Conservation (phyloP, 2,329 filamentous ascomycete genomes). For the Biscogniauxia sp. region DNA sequence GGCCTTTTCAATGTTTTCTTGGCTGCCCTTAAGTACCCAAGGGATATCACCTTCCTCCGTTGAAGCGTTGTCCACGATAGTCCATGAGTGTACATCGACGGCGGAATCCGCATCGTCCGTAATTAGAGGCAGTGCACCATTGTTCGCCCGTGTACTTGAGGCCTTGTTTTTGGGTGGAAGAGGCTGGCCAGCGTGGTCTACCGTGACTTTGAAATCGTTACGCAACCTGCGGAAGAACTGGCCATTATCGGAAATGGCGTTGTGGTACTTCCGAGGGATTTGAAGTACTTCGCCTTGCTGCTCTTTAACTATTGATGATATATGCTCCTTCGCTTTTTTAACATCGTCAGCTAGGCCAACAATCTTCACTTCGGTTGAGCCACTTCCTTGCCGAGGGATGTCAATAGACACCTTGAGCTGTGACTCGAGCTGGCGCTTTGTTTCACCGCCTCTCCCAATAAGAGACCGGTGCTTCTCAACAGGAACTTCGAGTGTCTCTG, state of each 20-base stretch:
- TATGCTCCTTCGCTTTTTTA: constrained; percentile 82
- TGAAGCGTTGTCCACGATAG: constrained; percentile 64
- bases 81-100: constrained; percentile 77
- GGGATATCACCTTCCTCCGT: constrained; percentile 72
- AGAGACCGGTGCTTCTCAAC: constrained; percentile 86
- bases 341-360: constrained; percentile 76
- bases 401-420: constrained; percentile 86
- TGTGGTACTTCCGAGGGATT: constrained; percentile 79
- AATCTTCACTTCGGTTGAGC: constrained; percentile 82
- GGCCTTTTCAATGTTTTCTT: constrained; percentile 79
- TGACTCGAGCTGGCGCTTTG: constrained; percentile 78
- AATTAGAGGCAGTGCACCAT: constrained; percentile 77
- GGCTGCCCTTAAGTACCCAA: constrained; percentile 80
- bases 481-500: constrained; percentile 76
- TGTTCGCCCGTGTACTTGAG: constrained; percentile 53
- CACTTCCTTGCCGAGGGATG: constrained; percentile 84
- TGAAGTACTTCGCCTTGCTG: constrained; percentile 85
- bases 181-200: constrained; percentile 83
- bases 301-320: constrained; percentile 74
- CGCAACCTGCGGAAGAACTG: constrained; percentile 90
- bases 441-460: constrained; percentile 89
- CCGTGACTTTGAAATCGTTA: constrained; percentile 81
- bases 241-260: constrained; percentile 81
- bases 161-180: constrained; percentile 67
- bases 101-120: constrained; percentile 73